Evolutionary conservation across 2,329 filamentous ascomycete genomes (phyloP), one percentile per base, ranked within the genome.

Genomic region (Calonectria pseudoturangicola): DNA sequence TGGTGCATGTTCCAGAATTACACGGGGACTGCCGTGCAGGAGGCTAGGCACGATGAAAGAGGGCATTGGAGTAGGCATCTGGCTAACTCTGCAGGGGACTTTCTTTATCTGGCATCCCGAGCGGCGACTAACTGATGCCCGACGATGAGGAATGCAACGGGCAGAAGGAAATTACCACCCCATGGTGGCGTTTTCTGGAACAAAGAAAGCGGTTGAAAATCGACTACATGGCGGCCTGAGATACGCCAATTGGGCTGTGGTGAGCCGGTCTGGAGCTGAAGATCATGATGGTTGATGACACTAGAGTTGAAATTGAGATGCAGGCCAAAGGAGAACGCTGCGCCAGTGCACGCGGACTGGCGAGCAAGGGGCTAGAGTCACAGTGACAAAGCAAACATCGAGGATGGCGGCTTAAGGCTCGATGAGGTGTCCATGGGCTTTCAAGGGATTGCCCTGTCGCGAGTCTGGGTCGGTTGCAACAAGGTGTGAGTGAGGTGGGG

Each of bases 321-420:
- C 30, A 68, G 50, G 36, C 36, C 36, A 13, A 4, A 64, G 41
- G 43, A 27, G 33, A 28, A 30, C 12, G 30, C 66, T 48, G 18
- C 68, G 66, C 41, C 33, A 58, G 10, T 25, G 54, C 54, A 39
- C 30, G 33, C n/a, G 54, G n/a, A 39, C 33, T 41, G 39, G 62
- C 69, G 7, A 72, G 58, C 6, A 65, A 47, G 62, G 62, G 54
- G 41, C 15, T 41, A 58, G 27, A 47, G 8, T 2, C n/a, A 18
- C 10, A 25, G 16, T 58, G 54, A 62, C 62, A 69, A 68, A 56
- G 66, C 25, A 65, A 36, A 45, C 45, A 62, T 67, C 72, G 69
- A 69, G 74, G 70, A 73, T 74, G 64, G 48, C 27, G 60, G 50
- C 50, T 73, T 77, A 73, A 78, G 76, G 76, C 76, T 79, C 70